Base-by-base conservation (phyloP, 352 stramenopile species). In the Phytophthora uliginosa region DNA sequence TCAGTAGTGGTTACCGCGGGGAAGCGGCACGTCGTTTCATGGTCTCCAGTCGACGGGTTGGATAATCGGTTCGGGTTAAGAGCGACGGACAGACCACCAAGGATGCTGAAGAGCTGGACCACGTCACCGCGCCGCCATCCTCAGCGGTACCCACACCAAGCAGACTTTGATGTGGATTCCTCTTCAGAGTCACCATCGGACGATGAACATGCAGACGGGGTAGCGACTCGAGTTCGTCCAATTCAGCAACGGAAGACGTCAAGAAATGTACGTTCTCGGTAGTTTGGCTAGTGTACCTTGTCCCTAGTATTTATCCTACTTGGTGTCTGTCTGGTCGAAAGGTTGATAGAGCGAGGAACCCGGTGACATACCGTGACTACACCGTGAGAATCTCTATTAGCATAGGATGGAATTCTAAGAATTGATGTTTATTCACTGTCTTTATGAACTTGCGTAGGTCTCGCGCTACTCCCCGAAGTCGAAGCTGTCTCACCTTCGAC, bases 21-120 rank as follows among this genome's bases (percentile, higher is more conserved):
- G 56, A 78, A 72, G 55, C 62, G 72, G 64, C 62, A 66, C 56
- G 57, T 78, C 66, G 66, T 76, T 78, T 77, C 61, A 61, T 31
- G 36, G 12, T 33, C 31, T 48, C 24, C 31, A 63, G 18, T 58
- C 3, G 51, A 48, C 52, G n/a, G 15, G 52, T 17, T 61, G 36
- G 20, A 38, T 54, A 62, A 69, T 50, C 1, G 42, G 42, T 34
- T 47, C 17, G 40, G 42, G 28, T 1, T 55, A 34, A 64, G 26
- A n/a, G 31, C 15, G 26, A 22, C 36, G 40, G 26, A 31, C 10
- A 31, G n/a, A 15, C 42, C 8, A 34, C 4, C 33, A 13, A 24
- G 24, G 40, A 76, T 76, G 68, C 52, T 51, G 15, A 66, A 47
- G 13, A 60, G 42, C 4, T 74, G 62, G 51, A 45, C 57, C 4